Evolutionary conservation across 441 rosid genomes (phyloP), one percentile per base, ranked within the genome.

Genomic region (Monsonia emarginata): DNA sequence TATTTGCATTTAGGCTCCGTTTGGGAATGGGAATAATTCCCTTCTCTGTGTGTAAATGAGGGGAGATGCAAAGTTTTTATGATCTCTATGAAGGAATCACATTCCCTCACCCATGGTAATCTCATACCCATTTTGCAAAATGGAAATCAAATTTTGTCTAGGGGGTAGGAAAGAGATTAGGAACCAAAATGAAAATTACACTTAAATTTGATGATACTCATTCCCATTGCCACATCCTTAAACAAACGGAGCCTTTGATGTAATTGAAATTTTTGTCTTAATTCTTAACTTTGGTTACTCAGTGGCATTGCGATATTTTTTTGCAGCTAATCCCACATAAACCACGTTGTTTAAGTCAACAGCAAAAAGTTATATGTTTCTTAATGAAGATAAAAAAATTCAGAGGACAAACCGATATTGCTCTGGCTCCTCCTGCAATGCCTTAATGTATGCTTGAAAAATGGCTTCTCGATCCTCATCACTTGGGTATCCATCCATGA

Each of bases 401-500:
- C 3, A 25, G 65, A 19, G 73, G 13, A 64, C 72, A 71, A 75
- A 88, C 98, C 97, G 85, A 80, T 93, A 93, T 74, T 87, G 88
- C 73, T 83, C 73, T 2, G 98, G 98, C 25, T 90, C 95, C 83
- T 93, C 98, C 13, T 83, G 79, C 74, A 93, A 76, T 18, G 98
- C 95, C 34, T 76, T 72, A 0, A 93, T 71, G 71, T 93, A 93
- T 3, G 97, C 95, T 79, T 81, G 81, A 66, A 90, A 93, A 57
- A 90, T 87, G 69, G 87, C 80, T 52, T 88, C 91, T 28, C 93
- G 86, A 59, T 93, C 98, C 77, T 87, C 86, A 42, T 90, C 92
- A 67, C 92, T 84, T 5, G 95, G 93, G 72, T 90, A 93, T 21
- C 98, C 98, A 74, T 90, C 96, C 97, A 93, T 93, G 79, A 93